A percentile compares a stretch with the other conserved stretches of the same genome.
Conservation (phyloP, 805 yeast genomes). For the Candida krabiensis region DNA sequence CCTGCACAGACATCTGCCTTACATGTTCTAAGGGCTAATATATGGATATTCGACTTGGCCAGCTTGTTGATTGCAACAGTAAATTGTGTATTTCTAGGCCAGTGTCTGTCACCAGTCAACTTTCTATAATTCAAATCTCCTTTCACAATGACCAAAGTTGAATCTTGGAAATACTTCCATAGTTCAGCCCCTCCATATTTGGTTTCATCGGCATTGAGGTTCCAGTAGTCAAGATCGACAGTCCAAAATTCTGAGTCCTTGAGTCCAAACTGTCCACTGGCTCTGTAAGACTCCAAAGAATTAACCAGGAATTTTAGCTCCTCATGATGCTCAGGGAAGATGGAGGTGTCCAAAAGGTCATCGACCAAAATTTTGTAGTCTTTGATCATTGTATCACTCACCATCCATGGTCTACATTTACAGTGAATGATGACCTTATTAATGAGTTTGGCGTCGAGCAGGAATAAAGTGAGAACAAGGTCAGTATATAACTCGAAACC, state of each 20-base stretch:
- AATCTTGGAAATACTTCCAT: slow-evolving; percentile 58
- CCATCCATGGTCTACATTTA: slow-evolving; percentile 95
- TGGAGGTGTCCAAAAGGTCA: slow-evolving; percentile 51
- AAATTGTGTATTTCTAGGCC: slow-evolving; percentile 85
- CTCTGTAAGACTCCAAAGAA: slow-evolving; percentile 43
- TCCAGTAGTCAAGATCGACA: slow-evolving; percentile 71
- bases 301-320: slow-evolving; percentile 51
- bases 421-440: slow-evolving; percentile 75
- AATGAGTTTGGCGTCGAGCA: slow-evolving; percentile 70
- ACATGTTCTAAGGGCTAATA: slow-evolving; percentile 84
- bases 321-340: slow-evolving; percentile 50
- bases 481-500: slow-evolving; percentile 97
- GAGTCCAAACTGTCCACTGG: slow-evolving; percentile 48
- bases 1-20: slow-evolving; percentile 97
- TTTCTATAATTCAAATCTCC: slow-evolving; percentile 97
- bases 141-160: slow-evolving; percentile 78
- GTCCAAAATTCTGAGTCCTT: slow-evolving; percentile 86
- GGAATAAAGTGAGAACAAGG: slow-evolving; percentile 59
- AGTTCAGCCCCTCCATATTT: slow-evolving; percentile 60
- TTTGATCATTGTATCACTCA: slow-evolving; percentile 87
- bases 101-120: slow-evolving; percentile 83
- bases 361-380: slow-evolving; percentile 64
- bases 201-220: slow-evolving; percentile 50
- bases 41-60: slow-evolving; percentile 58
- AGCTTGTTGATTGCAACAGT: slow-evolving; percentile 65